Evolutionary conservation across 2,329 filamentous ascomycete genomes (phyloP).

Genomic region (Penicillium hordei): DNA sequence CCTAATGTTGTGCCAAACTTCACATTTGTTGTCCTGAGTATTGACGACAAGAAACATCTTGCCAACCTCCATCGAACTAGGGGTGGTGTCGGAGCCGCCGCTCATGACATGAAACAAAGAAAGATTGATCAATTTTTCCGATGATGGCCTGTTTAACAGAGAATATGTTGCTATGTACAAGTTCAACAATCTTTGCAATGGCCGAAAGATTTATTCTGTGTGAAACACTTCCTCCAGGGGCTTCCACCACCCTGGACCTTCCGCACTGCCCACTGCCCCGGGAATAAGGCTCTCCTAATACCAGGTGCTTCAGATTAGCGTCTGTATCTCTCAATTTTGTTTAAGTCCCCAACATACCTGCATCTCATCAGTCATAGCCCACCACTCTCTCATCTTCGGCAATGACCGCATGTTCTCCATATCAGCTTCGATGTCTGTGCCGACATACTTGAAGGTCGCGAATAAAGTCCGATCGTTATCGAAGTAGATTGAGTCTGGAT

Average conservation of each 20-base stretch:
- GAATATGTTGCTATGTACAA: constrained; percentile 8
- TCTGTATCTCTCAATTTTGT: background rate
- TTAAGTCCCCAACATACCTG: constrained; percentile 49
- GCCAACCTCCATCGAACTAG: constrained; percentile 72
- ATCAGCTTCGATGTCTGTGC: constrained; percentile 68
- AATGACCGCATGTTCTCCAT: constrained; percentile 76
- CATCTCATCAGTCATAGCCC: constrained; percentile 74
- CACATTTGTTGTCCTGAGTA: constrained; percentile 50
- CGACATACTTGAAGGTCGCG: constrained; percentile 76
- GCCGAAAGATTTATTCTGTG: constrained; percentile 21
- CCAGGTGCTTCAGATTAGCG: constrained; percentile 3
- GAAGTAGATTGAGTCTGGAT: constrained; percentile 67
- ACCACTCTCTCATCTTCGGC: constrained; percentile 73
- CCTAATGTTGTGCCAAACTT: background rate
- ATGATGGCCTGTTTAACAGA: background rate
- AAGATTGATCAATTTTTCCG: constrained; percentile 74
- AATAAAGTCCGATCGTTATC: constrained; percentile 70
- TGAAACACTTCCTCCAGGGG: constrained; percentile 38
- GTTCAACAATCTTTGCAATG: background rate
- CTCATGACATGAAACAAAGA: constrained; percentile 72
- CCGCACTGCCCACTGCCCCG: constrained; percentile 34
- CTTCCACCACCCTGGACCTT: constrained; percentile 41
- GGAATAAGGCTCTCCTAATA: constrained; percentile 35
- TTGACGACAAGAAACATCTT: constrained; percentile 73
- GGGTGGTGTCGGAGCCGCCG: constrained; percentile 77